phyloP scores from a whole-genome alignment of 2,329 filamentous ascomycete genomes.

The Bipolaris oryzae region DNA sequence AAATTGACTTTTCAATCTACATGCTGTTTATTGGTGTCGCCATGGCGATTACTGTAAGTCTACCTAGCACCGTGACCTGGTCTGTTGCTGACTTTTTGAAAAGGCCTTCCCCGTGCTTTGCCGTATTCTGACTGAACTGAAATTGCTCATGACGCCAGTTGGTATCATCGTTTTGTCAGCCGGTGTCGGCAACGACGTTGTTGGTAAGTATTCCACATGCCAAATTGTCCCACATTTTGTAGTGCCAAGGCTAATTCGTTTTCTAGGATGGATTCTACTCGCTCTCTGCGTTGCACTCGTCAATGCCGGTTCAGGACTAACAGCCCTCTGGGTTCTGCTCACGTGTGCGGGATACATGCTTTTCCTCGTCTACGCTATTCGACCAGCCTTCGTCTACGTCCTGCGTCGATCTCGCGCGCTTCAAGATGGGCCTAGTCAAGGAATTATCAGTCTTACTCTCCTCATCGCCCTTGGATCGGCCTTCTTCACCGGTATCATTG shows the following conservation, averaged over 20 bases:
- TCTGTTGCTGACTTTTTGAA: conserved; percentile 13
- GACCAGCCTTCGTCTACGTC: conserved; percentile 75
- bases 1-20: conserved; percentile 66
- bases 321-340: conserved; percentile 84
- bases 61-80: too few species aligned
- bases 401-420: conserved; percentile 76
- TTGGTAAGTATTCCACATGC: conserved; percentile 51
- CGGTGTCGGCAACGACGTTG: conserved; percentile 90
- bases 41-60: conserved; percentile 80
- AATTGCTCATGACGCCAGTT: conserved; percentile 80
- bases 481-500: conserved; percentile 90
- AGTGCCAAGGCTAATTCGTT: not conserved
- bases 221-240: not conserved
- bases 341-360: conserved; percentile 75
- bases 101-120: conserved; percentile 86
- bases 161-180: conserved; percentile 89
- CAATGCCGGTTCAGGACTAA: conserved; percentile 81
- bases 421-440: conserved; percentile 86
- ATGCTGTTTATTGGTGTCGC: conserved; percentile 89
- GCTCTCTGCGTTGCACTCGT: conserved; percentile 92
- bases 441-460: conserved; percentile 81
- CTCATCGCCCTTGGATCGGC: conserved; percentile 78
- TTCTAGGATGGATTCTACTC: conserved; percentile 79
- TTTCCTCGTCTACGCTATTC: conserved; percentile 74
- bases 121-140: conserved; percentile 89